A percentile compares a stretch with the other conserved stretches of the same genome.
Conservation (phyloP, 73 alveolate genomes). For the Paramecium pentaurelia region DNA sequence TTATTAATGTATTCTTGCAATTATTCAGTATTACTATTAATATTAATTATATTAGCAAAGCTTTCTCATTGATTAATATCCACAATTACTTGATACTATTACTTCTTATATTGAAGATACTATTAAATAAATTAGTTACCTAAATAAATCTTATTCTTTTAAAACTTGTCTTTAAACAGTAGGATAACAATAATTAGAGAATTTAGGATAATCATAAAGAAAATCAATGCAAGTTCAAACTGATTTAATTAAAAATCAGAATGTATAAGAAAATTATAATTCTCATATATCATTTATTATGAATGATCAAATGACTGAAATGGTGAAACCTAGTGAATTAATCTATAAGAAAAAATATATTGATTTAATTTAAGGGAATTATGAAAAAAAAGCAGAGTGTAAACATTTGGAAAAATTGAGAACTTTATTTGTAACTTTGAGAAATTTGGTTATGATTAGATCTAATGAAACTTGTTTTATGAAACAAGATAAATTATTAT, state of each 20-base stretch:
- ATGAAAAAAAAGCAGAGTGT: slow-evolving; percentile 23
- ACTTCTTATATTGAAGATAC: slow-evolving; percentile 51
- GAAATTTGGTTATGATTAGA: slow-evolving; percentile 54
- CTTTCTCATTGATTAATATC: slow-evolving; percentile 37
- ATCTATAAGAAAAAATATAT: neutral
- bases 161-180: neutral
- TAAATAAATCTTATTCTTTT: neutral
- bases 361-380: neutral
- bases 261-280: slow-evolving; percentile 11
- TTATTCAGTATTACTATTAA: neutral
- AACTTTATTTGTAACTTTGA: slow-evolving; percentile 41
- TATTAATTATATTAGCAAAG: neutral
- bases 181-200: neutral
- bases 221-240: neutral
- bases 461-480: slow-evolving; percentile 47
- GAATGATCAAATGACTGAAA: neutral
- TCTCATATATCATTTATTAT: neutral
- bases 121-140: neutral
- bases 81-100: slow-evolving; percentile 50
- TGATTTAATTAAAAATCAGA: neutral
- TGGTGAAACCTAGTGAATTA: neutral
- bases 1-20: slow-evolving; percentile 92
- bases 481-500: slow-evolving; percentile 39
- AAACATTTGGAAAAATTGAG: slow-evolving; percentile 45
- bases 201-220: neutral